These are phyloP conservation scores for Trametes punicea DNA, from an alignment of 768 basidiomycete genomes.

Conservation along the genomic window DNA sequence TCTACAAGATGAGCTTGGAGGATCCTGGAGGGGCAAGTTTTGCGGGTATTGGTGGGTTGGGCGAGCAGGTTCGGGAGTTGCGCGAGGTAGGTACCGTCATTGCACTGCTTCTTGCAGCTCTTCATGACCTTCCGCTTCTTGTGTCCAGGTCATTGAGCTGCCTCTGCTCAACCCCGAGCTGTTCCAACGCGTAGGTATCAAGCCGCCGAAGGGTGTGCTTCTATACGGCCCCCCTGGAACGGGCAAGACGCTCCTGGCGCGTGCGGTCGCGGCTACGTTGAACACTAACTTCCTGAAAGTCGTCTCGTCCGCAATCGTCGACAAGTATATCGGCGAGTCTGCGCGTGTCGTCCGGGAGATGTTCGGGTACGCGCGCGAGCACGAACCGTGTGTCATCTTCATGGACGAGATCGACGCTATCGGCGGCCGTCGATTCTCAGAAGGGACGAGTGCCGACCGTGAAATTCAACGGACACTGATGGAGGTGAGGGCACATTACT, in stretches of 20 bases:
- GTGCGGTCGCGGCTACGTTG: constrained; percentile 93
- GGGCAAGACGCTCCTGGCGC: constrained; percentile 91
- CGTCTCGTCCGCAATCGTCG: constrained; percentile 95
- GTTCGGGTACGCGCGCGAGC: constrained; percentile 97
- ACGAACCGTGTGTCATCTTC: constrained; percentile 98
- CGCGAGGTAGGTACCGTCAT: constrained; percentile 64
- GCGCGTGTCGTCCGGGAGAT: constrained; percentile 96
- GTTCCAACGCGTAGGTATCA: constrained; percentile 94
- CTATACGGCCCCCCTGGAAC: constrained; percentile 97
- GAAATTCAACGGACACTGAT: constrained; percentile 98
- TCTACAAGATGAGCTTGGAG: constrained; percentile 99
- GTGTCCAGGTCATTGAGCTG: constrained; percentile 85
- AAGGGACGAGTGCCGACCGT: constrained; percentile 96
- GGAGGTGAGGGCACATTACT: constrained; percentile 56
- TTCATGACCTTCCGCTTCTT: background rate
- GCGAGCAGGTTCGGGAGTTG: constrained; percentile 94
- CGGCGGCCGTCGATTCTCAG: constrained; percentile 84
- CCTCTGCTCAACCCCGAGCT: constrained; percentile 93
- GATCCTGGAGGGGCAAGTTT: constrained; percentile 95
- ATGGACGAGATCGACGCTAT: constrained; percentile 99
- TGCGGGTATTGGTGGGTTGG: constrained; percentile 93
- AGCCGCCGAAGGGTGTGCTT: constrained; percentile 93
- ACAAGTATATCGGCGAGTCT: constrained; percentile 98
- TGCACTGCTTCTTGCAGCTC: background rate
- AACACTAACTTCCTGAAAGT: constrained; percentile 98